phyloP scores from a whole-genome alignment of 2,329 filamentous ascomycete genomes.

The Westerdykella ornata region DNA sequence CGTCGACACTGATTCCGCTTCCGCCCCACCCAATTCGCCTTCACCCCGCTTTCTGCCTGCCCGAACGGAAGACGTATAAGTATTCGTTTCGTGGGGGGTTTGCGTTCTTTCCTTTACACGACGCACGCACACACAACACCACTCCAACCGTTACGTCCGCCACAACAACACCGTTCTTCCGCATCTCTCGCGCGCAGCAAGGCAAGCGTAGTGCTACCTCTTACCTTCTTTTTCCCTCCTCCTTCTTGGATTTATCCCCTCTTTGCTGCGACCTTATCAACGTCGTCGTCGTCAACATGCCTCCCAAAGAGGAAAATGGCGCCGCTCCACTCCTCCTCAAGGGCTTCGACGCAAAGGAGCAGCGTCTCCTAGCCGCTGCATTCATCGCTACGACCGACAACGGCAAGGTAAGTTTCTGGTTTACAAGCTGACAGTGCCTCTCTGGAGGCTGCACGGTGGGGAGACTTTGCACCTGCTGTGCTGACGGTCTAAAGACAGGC shows the following conservation, averaged over 20 bases:
- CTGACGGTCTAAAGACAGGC: too few species aligned
- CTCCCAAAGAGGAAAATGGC: constrained; percentile 21
- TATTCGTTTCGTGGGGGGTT: too few species aligned
- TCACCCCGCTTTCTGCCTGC: constrained; percentile 1
- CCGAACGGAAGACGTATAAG: too few species aligned
- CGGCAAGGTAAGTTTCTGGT: constrained; percentile 21
- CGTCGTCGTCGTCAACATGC: constrained; percentile 9
- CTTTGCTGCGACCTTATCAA: too few species aligned
- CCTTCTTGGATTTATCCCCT: too few species aligned
- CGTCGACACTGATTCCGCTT: not conserved
- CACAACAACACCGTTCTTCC: too few species aligned
- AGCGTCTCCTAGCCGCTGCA: constrained; percentile 27
- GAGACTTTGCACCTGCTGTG: too few species aligned
- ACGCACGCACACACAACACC: not conserved
- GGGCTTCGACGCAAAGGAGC: constrained; percentile 22
- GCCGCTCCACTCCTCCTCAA: constrained; percentile 5
- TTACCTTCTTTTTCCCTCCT: too few species aligned
- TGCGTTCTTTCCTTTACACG: not conserved
- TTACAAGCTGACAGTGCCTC: not conserved
- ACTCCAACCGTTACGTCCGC: not conserved
- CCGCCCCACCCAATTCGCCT: not conserved
- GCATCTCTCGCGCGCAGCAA: too few species aligned
- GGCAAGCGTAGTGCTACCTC: too few species aligned
- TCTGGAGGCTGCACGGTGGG: too few species aligned
- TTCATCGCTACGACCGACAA: constrained; percentile 16